Base-by-base conservation (phyloP, 2,329 filamentous ascomycete genomes). In the Trichoderma gracile region DNA sequence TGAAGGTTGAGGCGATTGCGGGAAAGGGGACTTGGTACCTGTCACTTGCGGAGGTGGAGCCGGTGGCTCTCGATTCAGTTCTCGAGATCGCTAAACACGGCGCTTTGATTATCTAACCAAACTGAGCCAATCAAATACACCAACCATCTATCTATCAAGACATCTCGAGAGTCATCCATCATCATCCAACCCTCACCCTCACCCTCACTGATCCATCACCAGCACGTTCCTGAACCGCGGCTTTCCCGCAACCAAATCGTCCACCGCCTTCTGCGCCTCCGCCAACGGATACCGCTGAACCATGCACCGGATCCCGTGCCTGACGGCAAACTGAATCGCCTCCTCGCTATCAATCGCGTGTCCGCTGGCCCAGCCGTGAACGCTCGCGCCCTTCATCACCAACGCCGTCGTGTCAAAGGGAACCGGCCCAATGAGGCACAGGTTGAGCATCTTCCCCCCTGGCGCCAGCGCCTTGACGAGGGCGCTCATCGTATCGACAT, bases 301-400 rank as follows among this genome's bases (percentile, higher is more conserved):
- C 73, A 90, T 78, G 59, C 88, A 89, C 74, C 84, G 83, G 68
- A 92, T 81, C 3, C 79, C 79, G 69, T 91, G 86, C 14, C 79
- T 74, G 65, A 81, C 77, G 0, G 89, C 83, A 71, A 92, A 92
- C 2, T 78, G 79, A 58, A 92, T 82, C 66, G 90, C 88, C 69
- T 90, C 86, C 70, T 87, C 84, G 63, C 83, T 81, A 66, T 91
- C 84, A 47, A 86, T 78, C 0, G 87, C 81, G 43, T 89, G 82
- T 0, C 88, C 89, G 21, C 84, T 84, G 0, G 89, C 81, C 74
- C 83, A 87, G 10, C 88, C 88, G 68, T 86, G 81, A 1, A 95
- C 79, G 2, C 82, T 85, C 14, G 86, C 76, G 3, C 86, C 88
- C 65, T 82, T 80, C 5, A 40, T 5, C 5, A 86, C 77, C 53